Percentiles rank a stretch among this genome's conserved stretches.
Conservation (phyloP, 768 basidiomycete genomes). For the Lepiota venenata region DNA sequence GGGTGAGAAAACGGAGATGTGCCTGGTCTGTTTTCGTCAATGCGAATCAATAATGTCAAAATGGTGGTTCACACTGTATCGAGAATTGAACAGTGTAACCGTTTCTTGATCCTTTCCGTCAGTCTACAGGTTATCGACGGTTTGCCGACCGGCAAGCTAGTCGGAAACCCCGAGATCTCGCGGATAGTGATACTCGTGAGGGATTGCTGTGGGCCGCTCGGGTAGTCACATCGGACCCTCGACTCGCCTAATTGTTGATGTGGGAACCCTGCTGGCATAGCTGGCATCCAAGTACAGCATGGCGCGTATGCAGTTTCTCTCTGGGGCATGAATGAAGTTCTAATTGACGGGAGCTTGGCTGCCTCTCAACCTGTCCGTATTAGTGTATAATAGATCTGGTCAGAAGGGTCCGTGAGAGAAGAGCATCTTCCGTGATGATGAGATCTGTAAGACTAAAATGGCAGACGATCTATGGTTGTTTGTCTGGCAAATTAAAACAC, state of each 20-base stretch:
- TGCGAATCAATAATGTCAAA: slow-evolving; percentile 11
- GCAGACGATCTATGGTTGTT: slow-evolving; percentile 6
- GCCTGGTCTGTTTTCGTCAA: slow-evolving; percentile 21
- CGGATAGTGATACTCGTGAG: background rate
- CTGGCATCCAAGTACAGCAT: background rate
- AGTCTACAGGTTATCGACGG: background rate
- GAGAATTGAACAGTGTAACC: slow-evolving; percentile 8
- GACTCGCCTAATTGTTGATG: background rate
- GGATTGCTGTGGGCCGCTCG: slow-evolving; percentile 1
- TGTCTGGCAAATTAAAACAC: background rate
- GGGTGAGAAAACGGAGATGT: slow-evolving; percentile 28
- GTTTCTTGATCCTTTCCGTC: slow-evolving; percentile 10
- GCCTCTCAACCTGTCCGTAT: background rate
- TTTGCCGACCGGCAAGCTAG: slow-evolving; percentile 11
- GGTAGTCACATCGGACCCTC: background rate
- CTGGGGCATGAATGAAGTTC: background rate
- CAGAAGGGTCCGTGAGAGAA: slow-evolving; percentile 8
- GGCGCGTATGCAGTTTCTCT: background rate
- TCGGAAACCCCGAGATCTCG: background rate
- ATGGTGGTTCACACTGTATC: slow-evolving; percentile 11
- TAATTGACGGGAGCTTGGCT: slow-evolving; percentile 6
- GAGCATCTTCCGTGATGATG: slow-evolving; percentile 4
- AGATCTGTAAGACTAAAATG: slow-evolving; percentile 4
- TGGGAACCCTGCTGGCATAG: background rate
- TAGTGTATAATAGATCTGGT: slow-evolving; percentile 4